Evolutionary conservation across 1,139 yeast genomes (phyloP).

Genomic region (Arxiozyma slooffiae): DNA sequence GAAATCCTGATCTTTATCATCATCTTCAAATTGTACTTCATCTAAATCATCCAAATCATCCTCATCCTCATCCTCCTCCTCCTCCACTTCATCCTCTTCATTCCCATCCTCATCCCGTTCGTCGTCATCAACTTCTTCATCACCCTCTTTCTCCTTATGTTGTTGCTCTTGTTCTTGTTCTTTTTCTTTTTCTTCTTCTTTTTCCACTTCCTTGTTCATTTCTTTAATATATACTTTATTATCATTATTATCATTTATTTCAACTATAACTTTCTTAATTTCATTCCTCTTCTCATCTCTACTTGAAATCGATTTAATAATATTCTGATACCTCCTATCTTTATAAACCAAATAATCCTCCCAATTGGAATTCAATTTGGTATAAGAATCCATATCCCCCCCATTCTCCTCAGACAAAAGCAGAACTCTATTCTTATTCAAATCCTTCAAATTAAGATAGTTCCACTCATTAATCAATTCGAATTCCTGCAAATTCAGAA

Average conservation of each 20-base stretch:
- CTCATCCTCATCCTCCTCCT: constrained; percentile 12
- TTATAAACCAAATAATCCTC: not conserved
- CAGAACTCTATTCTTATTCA: not conserved
- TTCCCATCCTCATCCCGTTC: constrained; percentile 9
- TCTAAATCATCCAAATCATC: constrained; percentile 14
- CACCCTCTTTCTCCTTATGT: constrained; percentile 9
- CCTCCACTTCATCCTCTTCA: constrained; percentile 11
- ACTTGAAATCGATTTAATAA: not conserved
- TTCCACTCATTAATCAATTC: constrained; percentile 31
- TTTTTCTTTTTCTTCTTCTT: not conserved
- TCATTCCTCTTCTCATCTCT: not conserved
- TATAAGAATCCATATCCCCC: not conserved
- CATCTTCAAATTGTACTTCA: constrained; percentile 11
- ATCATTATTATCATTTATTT: too few relatives aligned
- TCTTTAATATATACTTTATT: too few relatives aligned
- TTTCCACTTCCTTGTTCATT: not conserved
- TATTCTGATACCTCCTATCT: not conserved
- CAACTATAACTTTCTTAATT: too few relatives aligned
- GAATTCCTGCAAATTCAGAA: constrained; percentile 28
- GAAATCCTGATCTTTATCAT: constrained; percentile 25
- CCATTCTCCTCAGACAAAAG: not conserved
- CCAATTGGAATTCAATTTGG: not conserved
- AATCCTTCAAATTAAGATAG: constrained; percentile 2
- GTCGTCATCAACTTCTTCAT: constrained; percentile 13
- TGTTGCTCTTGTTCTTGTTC: constrained; percentile 1